Base-by-base conservation (phyloP, 2,329 filamentous ascomycete species). In the Pezicula rhizophila region DNA sequence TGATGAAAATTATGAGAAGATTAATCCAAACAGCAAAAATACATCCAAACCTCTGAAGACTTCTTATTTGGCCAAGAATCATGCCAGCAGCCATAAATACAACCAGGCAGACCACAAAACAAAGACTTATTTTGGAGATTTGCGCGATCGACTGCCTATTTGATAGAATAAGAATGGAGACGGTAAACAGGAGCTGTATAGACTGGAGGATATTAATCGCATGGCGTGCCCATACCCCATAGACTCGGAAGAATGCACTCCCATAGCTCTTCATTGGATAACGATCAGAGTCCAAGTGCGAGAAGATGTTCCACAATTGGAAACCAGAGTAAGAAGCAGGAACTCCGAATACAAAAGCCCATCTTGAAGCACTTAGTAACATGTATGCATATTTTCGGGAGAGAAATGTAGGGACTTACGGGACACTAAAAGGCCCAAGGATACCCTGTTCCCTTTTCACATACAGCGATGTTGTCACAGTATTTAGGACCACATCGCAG, bases 1-100 rank as follows among this genome's bases (percentile, higher is more conserved):
- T 59, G 51, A 80, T 73, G 53, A 80, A 70, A 44, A 81, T 75
- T 53, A 76, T 69, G 33, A 76, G 57, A 18, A 81, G 53, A 52
- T 79, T 81, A 45, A 80, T 57, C 73, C 75, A 82, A 8, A 82
- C 72, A 1, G 76, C 71, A 14, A 73, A 56, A 52, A 79, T 80
- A 12, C 74, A 80, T 4, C 75, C 73, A 45, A 77, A 76, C 8
- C 68, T 64, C 56, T 77, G 71, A 31, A 82, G 66, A 0, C 76
- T 80, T 6, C 79, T 70, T 41, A 82, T 74, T 55, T 80, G 78
- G 3, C 75, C 75, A 3, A 80, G 53, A 8, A 78, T 25, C 49
- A 79, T 76, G 14, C 79, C 78, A 6, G 67, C 67, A 10, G 72
- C 56, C 44, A 71, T 70, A 55, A 75, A 78, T 14, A 80, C 65